Conservation (phyloP, 176 grass and related monocot species). For the Aechmea fasciata region DNA sequence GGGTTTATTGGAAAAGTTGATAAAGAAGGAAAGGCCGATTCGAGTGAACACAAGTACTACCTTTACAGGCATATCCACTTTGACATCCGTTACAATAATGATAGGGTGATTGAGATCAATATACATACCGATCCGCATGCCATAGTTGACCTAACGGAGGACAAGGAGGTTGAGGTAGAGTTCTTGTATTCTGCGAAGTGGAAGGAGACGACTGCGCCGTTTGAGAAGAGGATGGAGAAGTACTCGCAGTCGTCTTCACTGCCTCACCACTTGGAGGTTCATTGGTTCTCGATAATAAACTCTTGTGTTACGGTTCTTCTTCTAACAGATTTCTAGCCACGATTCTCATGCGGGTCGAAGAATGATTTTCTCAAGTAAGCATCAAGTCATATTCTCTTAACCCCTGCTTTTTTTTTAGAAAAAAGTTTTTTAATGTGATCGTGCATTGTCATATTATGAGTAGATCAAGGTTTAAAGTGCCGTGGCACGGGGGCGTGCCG, state of each 20-base stretch:
- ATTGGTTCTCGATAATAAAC: conserved; percentile 99
- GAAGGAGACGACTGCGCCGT: conserved; percentile 69
- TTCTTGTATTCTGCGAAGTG: conserved; percentile 87
- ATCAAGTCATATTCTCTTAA: background rate
- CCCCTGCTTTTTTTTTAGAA: background rate
- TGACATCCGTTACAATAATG: conserved; percentile 63
- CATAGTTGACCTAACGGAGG: conserved; percentile 67
- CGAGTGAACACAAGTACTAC: conserved; percentile 72
- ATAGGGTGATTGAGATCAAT: conserved; percentile 78
- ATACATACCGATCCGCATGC: conserved; percentile 65
- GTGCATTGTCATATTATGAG: too few relatives aligned
- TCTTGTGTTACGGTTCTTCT: conserved; percentile 89
- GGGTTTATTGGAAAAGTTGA: conserved; percentile 94
- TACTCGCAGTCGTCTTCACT: conserved; percentile 75
- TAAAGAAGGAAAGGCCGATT: conserved; percentile 49
- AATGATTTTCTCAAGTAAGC: conserved; percentile 96
- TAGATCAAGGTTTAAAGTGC: too few relatives aligned
- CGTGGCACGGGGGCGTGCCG: too few relatives aligned
- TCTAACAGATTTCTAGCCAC: conserved; percentile 81
- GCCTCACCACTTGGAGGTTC: conserved; percentile 82
- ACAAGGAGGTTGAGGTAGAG: conserved; percentile 53
- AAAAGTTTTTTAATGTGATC: too few relatives aligned
- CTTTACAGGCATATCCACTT: conserved; percentile 92
- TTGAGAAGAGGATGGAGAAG: conserved; percentile 94
- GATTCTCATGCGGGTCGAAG: conserved; percentile 98